A percentile compares a stretch with the other conserved stretches of the same genome.
These are phyloP conservation scores for Pyrenopolyporus hunteri DNA, from an alignment of 495 filamentous ascomycete species.

Conservation along the genomic window DNA sequence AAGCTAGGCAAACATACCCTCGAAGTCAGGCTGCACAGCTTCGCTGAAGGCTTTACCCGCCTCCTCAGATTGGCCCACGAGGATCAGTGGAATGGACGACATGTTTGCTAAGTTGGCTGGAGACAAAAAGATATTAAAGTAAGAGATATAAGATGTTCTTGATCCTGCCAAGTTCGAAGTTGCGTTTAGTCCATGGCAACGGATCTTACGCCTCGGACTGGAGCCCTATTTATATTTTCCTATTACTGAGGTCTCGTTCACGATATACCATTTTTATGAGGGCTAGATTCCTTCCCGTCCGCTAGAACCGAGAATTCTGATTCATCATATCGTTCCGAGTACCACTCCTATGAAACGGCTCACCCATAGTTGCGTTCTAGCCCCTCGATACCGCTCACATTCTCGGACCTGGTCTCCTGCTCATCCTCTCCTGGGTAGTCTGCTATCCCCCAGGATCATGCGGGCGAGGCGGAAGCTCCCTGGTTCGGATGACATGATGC, in stretches of 20 bases:
- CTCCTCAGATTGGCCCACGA: constrained; percentile 24
- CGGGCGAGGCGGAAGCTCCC: no score
- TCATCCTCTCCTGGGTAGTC: no score
- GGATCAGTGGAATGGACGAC: constrained; percentile 22
- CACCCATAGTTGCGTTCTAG: background rate
- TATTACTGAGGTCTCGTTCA: background rate
- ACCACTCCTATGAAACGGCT: background rate
- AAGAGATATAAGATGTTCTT: background rate
- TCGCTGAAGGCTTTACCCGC: constrained; percentile 25
- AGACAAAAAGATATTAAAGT: background rate
- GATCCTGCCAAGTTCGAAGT: background rate
- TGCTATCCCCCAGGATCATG: no score
- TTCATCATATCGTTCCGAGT: background rate
- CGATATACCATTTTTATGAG: background rate
- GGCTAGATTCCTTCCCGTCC: no score
- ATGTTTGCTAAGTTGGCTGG: constrained; percentile 9
- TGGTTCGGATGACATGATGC: no score
- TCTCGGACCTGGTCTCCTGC: no score
- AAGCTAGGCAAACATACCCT: constrained; percentile 4
- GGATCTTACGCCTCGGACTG: background rate
- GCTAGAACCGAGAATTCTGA: background rate
- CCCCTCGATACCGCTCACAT: background rate
- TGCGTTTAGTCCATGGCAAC: background rate
- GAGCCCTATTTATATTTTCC: constrained; percentile 11
- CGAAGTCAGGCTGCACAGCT: constrained; percentile 25